phyloP scores from a whole-genome alignment of 441 rosid species.

The Jatropha multifida region DNA sequence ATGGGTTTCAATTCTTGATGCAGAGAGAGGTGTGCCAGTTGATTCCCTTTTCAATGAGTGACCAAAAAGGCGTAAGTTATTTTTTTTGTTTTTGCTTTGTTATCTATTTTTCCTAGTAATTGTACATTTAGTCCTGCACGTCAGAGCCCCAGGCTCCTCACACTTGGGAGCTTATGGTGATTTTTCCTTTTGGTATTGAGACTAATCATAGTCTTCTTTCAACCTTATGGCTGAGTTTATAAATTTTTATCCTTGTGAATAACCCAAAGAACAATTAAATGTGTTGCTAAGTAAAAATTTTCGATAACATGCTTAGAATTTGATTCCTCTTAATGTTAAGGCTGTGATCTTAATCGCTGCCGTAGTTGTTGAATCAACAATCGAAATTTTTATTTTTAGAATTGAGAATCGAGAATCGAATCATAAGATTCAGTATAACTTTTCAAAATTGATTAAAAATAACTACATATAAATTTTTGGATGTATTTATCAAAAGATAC shows the following conservation, averaged over 20 bases:
- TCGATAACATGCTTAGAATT: background rate
- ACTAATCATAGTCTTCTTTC: background rate
- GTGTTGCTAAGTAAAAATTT: background rate
- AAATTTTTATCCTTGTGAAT: background rate
- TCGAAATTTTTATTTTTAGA: too few relatives aligned
- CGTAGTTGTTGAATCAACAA: too few relatives aligned
- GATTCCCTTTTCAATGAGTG: slow-evolving; percentile 62
- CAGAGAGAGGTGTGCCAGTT: slow-evolving; percentile 95
- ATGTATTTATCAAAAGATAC: too few relatives aligned
- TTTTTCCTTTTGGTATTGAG: slow-evolving; percentile 6
- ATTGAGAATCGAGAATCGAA: too few relatives aligned
- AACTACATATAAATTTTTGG: too few relatives aligned
- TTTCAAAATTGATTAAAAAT: too few relatives aligned
- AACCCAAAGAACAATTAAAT: background rate
- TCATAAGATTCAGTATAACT: too few relatives aligned
- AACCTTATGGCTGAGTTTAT: background rate
- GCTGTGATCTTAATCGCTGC: background rate
- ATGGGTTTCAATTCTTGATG: slow-evolving; percentile 32
- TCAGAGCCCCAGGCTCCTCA: too few relatives aligned
- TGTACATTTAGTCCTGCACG: background rate
- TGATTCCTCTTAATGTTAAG: background rate
- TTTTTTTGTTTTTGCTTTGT: background rate
- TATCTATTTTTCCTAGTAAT: slow-evolving; percentile 5
- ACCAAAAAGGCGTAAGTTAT: slow-evolving; percentile 80
- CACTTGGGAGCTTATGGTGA: background rate